These are phyloP conservation scores for Termitomyces sp. DNA, from an alignment of 1,284 basidiomycete genomes.

Conservation along the genomic window DNA sequence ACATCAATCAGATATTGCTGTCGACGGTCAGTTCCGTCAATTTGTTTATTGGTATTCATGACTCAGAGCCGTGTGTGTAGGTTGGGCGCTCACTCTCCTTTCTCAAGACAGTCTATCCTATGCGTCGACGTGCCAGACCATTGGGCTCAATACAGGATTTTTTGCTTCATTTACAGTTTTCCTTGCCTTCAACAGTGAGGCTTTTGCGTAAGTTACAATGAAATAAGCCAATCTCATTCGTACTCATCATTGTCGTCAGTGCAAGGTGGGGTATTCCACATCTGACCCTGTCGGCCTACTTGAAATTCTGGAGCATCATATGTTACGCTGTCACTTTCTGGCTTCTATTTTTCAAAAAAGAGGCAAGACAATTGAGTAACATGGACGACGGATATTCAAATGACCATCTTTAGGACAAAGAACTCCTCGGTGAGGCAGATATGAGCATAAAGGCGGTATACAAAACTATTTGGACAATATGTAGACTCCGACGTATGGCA, in stretches of 20 bases:
- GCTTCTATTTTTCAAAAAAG: constrained; percentile 86
- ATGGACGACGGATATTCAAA: background rate
- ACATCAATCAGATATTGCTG: constrained; percentile 77
- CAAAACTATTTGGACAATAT: constrained; percentile 91
- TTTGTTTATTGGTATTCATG: background rate
- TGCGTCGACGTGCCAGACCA: constrained; percentile 97
- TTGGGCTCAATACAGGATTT: constrained; percentile 94
- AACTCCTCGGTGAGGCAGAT: constrained; percentile 68
- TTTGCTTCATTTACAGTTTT: constrained; percentile 98
- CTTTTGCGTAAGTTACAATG: constrained; percentile 67
- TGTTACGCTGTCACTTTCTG: constrained; percentile 85
- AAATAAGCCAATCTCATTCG: background rate
- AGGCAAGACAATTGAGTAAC: constrained; percentile 43
- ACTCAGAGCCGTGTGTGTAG: constrained; percentile 32
- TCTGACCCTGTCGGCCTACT: constrained; percentile 77
- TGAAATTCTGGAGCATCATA: constrained; percentile 82
- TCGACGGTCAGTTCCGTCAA: constrained; percentile 64
- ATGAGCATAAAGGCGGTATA: constrained; percentile 93
- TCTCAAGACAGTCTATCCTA: constrained; percentile 95
- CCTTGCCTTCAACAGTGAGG: constrained; percentile 92
- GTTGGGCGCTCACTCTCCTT: constrained; percentile 96
- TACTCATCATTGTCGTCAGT: constrained; percentile 28
- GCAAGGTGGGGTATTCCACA: constrained; percentile 84
- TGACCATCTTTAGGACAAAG: constrained; percentile 53
- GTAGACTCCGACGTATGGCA: constrained; percentile 79